phyloP scores from a whole-genome alignment of 495 filamentous ascomycete species.

The Tuber borchii region DNA sequence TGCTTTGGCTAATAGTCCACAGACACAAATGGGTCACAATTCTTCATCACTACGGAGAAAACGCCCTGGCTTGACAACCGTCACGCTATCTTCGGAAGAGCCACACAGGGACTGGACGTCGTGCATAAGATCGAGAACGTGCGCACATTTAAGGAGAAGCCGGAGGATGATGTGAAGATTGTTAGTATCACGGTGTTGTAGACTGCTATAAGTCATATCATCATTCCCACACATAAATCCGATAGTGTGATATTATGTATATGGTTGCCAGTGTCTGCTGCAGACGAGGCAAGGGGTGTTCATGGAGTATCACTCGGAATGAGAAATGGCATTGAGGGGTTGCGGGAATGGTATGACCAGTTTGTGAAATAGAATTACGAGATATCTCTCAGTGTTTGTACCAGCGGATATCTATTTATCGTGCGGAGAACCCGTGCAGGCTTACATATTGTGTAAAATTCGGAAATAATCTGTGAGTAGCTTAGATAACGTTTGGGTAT shows the following conservation, averaged over 20 bases:
- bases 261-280: not conserved
- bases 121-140: constrained; percentile 93
- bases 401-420: not conserved
- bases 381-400: not conserved
- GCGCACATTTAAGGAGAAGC: constrained; percentile 89
- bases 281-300: not conserved
- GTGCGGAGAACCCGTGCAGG: not conserved
- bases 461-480: not conserved
- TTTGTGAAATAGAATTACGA: not conserved
- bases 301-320: not conserved
- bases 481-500: not conserved
- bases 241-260: not conserved
- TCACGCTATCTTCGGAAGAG: constrained; percentile 92
- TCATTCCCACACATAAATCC: not conserved
- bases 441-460: not conserved
- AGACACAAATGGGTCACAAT: constrained; percentile 70
- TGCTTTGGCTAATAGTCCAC: constrained; percentile 46
- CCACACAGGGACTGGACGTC: constrained; percentile 84
- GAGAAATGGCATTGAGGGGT: not conserved
- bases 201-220: not conserved
- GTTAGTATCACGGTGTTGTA: constrained; percentile 71
- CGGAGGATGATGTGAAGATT: constrained; percentile 95
- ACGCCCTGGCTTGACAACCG: constrained; percentile 94
- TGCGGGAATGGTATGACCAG: not conserved
- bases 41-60: constrained; percentile 98